Evolutionary conservation across 495 filamentous ascomycete species (phyloP).

Genomic region (Saxispiralis lemnorum): DNA sequence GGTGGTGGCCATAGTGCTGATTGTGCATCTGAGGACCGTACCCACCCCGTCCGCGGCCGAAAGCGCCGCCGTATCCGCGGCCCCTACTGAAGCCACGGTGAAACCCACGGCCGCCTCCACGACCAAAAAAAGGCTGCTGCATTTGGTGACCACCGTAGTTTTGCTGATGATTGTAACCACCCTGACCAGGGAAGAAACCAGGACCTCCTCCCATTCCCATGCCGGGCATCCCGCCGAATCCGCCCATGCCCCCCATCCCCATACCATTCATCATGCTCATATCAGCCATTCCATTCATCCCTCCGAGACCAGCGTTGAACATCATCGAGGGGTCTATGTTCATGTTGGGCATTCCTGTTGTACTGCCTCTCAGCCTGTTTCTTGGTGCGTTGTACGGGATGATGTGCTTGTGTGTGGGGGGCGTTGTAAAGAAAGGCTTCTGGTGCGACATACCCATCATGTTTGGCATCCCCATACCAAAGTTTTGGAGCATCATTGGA

Average conservation of each 20-base stretch:
- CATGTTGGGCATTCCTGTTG: conserved; percentile 57
- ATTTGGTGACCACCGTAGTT: conserved; percentile 15
- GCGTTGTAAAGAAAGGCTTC: background rate
- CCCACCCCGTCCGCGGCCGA: conserved; percentile 8
- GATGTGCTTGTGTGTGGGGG: background rate
- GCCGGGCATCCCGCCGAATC: conserved; percentile 11
- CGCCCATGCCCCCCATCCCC: conserved; percentile 37
- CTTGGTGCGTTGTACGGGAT: background rate
- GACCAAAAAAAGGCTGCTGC: conserved; percentile 12
- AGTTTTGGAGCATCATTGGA: conserved; percentile 52
- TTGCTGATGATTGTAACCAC: conserved; percentile 15
- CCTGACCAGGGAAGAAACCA: conserved; percentile 11
- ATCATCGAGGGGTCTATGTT: conserved; percentile 83
- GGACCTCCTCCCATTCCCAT: conserved; percentile 27
- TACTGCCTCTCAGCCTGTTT: conserved; percentile 6
- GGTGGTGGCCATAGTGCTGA: conserved; percentile 7
- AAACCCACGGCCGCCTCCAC: conserved; percentile 13
- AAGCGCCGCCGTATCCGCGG: conserved; percentile 4
- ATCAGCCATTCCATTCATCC: conserved; percentile 36
- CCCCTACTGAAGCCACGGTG: conserved; percentile 8
- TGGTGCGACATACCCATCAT: conserved; percentile 48
- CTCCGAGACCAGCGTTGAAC: conserved; percentile 63
- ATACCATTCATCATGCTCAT: conserved; percentile 71
- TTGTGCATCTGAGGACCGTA: conserved; percentile 14
- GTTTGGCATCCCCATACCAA: conserved; percentile 39